Base-by-base conservation (phyloP, 1,284 basidiomycete genomes). In the Ustilago esculenta region DNA sequence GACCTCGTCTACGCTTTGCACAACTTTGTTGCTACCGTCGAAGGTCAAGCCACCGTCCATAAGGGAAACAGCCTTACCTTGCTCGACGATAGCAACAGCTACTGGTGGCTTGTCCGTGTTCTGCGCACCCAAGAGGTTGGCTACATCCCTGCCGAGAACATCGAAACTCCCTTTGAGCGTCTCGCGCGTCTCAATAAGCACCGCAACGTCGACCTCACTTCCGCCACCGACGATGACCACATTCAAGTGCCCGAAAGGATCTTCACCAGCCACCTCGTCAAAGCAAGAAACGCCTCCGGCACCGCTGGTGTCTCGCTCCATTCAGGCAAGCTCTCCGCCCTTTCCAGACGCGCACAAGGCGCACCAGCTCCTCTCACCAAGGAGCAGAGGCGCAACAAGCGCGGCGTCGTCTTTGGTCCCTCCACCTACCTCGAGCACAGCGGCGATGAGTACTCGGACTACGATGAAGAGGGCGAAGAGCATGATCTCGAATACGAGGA, bases 61-160 rank as follows among this genome's bases (percentile, higher is more conserved):
- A 81, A 81, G 56, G 80, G 80, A 17, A 79, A 81, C 51, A 73
- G 77, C 42, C 68, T 81, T n/a, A 80, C 79, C 10, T 53, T 81
- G 39, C 71, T 81, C 40, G 80, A 81, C 37, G 80, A 81, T 48
- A 81, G 79, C 55, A 81, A 81, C 55, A 77, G 74, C 59, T 81
- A 81, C 57, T 81, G 80, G 80, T 81, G 80, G 80, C 79, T 81
- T 12, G 80, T 81, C 18, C 76, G 80, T 20, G 80, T 81, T 17
- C 66, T 81, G 42, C 52, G 76, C 32, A 80, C 78, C 3, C 93
- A 98, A 83, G 94, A 97, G 78, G 92, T 99, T n/a, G 95, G 95
- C 1, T 98, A 98, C 83, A 98, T 99, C 49, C 95, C 95, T 15
- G 95, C 95, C 0, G 95, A 99, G 84, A 98, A 98, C 82, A 97